Evolutionary conservation across 2,329 filamentous ascomycete genomes (phyloP).

Genomic region (Orbilia oligospora): DNA sequence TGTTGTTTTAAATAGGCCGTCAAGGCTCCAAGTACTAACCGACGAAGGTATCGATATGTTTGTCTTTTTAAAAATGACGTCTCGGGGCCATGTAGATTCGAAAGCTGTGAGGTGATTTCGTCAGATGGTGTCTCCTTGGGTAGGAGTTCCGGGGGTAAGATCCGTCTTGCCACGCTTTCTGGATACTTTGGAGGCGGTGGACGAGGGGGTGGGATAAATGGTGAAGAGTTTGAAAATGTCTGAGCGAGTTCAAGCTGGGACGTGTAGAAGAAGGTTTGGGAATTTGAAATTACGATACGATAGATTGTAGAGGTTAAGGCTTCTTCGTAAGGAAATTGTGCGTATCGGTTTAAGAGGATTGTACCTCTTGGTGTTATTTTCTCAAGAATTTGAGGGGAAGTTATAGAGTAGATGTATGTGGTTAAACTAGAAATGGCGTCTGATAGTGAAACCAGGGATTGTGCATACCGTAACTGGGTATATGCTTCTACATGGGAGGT

Average conservation of each 20-base stretch:
- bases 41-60: not conserved
- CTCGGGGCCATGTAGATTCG: not conserved
- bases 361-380: not conserved
- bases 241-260: not conserved
- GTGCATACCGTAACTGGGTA: constrained; percentile 29
- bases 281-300: constrained; percentile 22
- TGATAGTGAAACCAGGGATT: constrained; percentile 8
- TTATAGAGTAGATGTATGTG: not conserved
- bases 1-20: constrained; percentile 1
- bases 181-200: constrained; percentile 9
- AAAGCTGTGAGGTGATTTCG: not conserved
- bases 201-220: not conserved
- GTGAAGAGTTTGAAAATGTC: not conserved
- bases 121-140: not conserved
- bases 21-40: not conserved
- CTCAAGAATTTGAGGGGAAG: not conserved
- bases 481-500: constrained; percentile 28
- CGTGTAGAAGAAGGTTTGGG: constrained; percentile 26
- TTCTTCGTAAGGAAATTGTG: not conserved
- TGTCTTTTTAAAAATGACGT: not conserved
- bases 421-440: constrained; percentile 4
- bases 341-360: not conserved
- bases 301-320: constrained; percentile 21
- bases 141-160: constrained; percentile 1
- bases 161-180: not conserved